Base-by-base conservation (phyloP, 768 basidiomycete genomes). In the Tricholoma furcatifolium region DNA sequence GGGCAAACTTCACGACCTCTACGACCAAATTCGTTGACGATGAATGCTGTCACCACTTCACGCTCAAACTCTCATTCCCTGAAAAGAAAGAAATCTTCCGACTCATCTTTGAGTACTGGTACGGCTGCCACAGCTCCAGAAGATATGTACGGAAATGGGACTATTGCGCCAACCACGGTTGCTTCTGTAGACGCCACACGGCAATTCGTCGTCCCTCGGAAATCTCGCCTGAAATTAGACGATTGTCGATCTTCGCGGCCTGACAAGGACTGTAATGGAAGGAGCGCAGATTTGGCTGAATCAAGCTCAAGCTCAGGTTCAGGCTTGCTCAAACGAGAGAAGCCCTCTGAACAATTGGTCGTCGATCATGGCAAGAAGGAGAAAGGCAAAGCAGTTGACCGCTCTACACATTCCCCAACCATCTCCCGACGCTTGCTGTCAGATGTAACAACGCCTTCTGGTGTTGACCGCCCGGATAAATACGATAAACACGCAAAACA, bases 1-100 rank as follows among this genome's bases (percentile, higher is more conserved):
- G 36, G 31, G 3, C 55, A 39, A 24, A 43, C 14, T 20, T 27
- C 49, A 9, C 49, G 15, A n/a, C 21, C 47, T 36, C n/a, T 42
- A 31, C 50, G 31, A 32, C 36, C 36, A 4, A 42, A 56, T 27
- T 32, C 50, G 15, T 31, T 41, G 21, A 44, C 24, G 20, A 14
- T 41, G 21, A 2, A 40, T 38, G 30, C 17, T 34, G 23, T 11
- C 15, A 42, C 42, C 42, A 23, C 27, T 17, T 21, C 47, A 27
- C 42, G 32, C 18, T 27, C 43, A 6, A 34, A 20, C 47, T 48
- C 49, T 6, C 54, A 54, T 51, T 47, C 62, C 8, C 46, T 62
- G 14, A 68, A 64, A 50, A 59, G 65, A 44, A 66, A 65, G 57
- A 67, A 65, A 50, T 57, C 60, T 6, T 50, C 55, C 39, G 54